Base-by-base conservation (phyloP, 2,329 filamentous ascomycete species). In the Paecilomyces fulvus region DNA sequence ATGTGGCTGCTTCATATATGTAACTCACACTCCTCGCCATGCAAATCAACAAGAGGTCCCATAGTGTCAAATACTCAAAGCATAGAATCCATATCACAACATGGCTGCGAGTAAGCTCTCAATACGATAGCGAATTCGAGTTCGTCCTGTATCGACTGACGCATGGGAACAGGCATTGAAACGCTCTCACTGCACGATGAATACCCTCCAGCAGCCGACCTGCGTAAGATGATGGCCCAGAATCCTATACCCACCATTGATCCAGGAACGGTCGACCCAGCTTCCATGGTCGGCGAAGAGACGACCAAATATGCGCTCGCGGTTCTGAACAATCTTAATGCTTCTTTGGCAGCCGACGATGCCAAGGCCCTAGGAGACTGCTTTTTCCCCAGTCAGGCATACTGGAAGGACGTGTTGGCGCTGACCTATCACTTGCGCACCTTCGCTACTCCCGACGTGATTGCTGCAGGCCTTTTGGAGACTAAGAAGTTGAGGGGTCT, bases 361-460 rank as follows among this genome's bases (percentile, higher is more conserved):
- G 54, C 51, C 5, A 25, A 54, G 2, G 56, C 58, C 1, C 53
- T 75, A 1, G 59, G 59, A 8, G 28, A 14, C 31, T 70, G 66
- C 49, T 74, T 74, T 58, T 67, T 66, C 49, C 4, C 56, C 2
- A 58, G 54, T 2, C 70, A 74, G 59, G 65, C 70, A 3, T 75
- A 68, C 60, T 75, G 72, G 72, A 69, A 66, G 20, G 73, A 75
- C 52, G 58, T 64, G 46, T 31, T 75, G 23, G 70, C 70, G 0
- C 55, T 75, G 21, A 75, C 73, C 0, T 72, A 61, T 54, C 69
- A 75, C 48, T 43, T 73, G n/a, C 70, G 73, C 10, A 74, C 71
- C 1, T 70, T 74, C 49, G 59, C 30, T 3, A 55, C 51, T 0
- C 58, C 61, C 0, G 55, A 28, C 0, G 51, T 60, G 0, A 67